These are phyloP conservation scores for Penicillium canescens DNA, from an alignment of 495 filamentous ascomycete genomes.

Conservation along the genomic window DNA sequence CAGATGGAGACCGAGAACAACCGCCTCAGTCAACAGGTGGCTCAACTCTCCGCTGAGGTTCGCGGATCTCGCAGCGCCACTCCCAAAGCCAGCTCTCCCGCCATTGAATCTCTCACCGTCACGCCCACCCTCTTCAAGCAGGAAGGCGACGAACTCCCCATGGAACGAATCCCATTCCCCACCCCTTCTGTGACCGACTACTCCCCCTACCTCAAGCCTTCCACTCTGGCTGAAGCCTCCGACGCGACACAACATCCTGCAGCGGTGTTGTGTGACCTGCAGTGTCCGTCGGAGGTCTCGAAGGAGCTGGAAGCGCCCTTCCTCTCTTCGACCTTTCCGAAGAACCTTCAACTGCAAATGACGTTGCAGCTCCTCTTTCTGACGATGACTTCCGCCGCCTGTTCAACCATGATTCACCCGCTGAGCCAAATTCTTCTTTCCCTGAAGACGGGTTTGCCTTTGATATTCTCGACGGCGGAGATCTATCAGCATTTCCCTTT, in stretches of 20 bases:
- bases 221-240: conserved; percentile 66
- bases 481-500: conserved; percentile 69
- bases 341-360: conserved; percentile 42
- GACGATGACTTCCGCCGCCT: conserved; percentile 67
- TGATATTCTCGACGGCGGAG: conserved; percentile 58
- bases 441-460: conserved; percentile 74
- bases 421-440: conserved; percentile 72
- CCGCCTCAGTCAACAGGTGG: conserved; percentile 63
- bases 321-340: conserved; percentile 54
- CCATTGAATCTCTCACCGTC: conserved; percentile 45
- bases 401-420: conserved; percentile 69
- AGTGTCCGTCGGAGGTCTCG: conserved; percentile 88
- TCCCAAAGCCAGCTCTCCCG: conserved; percentile 38
- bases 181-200: conserved; percentile 50
- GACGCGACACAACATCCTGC: conserved; percentile 99
- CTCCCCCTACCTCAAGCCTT: conserved; percentile 50
- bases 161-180: conserved; percentile 50
- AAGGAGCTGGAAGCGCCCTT: conserved; percentile 53
- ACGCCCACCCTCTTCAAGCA: conserved; percentile 56
- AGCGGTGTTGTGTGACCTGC: conserved; percentile 99
- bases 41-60: conserved; percentile 61
- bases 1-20: conserved; percentile 67
- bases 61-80: conserved; percentile 47
- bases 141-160: conserved; percentile 51
- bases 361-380: conserved; percentile 58